Evolutionary conservation across 257 asterid species (phyloP), one percentile per base, ranked within the genome.

Genomic region (Echium plantagineum): DNA sequence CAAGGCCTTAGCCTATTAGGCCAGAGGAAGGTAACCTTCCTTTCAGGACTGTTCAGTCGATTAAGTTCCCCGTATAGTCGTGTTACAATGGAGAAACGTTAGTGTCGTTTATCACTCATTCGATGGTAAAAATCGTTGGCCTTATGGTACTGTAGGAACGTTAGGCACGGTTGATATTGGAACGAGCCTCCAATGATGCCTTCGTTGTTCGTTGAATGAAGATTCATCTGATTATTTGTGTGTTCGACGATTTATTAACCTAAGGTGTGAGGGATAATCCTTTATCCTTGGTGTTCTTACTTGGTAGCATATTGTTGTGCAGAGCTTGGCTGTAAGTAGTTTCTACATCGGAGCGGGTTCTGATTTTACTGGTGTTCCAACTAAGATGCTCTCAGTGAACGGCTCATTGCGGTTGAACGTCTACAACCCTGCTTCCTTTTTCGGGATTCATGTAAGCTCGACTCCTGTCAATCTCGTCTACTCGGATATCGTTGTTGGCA

Each of bases 381-480:
- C 94, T 0, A 85, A 82, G 62, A 73, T 88, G 93, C 65, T 91
- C 60, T 79, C 82, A 6, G 67, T 91, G 75, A 88, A 91, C 53
- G 89, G 89, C 2, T 76, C 98, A 0, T 75, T 91, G 79, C 86
- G 90, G 71, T 71, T 91, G 63, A 75, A 75, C 10, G 66, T 91
- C 5, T 81, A 88, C 73, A 91, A 91, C 72, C 96, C 98, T 0
- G 98, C 96, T 52, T 82, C 96, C 21, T 91, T 91, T 74, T 91
- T 66, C 19, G 98, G 96, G 15, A 72, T 91, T 70, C 96, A 82
- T 53, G 86, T 91, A 54, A 88, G 86, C 61, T 71, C 98, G 31
- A 73, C 93, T 17, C 91, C 94, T 15, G 75, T 91, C 66, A 83
- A 79, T 74, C 95, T 91, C 69, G 32, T 85, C 66, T 91, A 79